Base-by-base conservation (phyloP, 2,329 filamentous ascomycete species). In the Aspergillus fischeri region DNA sequence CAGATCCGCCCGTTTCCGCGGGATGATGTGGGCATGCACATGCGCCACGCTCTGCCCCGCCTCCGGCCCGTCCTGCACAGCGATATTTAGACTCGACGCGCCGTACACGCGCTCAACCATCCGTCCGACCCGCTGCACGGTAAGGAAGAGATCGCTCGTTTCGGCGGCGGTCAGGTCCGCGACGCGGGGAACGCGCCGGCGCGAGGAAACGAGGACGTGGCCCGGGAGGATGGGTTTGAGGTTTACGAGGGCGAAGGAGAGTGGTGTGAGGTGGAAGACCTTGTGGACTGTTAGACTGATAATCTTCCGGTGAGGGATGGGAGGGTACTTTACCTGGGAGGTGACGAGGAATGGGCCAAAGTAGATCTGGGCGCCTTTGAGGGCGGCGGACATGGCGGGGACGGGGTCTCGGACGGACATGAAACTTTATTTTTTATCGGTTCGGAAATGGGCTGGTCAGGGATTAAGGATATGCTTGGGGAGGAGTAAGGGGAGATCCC, bases 21-120 rank as follows among this genome's bases (percentile, higher is more conserved):
- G 92, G 54, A 97, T 93, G 51, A 97, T 84, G 77, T 99, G 94
- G 27, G 92, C 89, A 76, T 99, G 94, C 14, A 97, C 86, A 76
- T 99, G 94, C 8, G 91, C 82, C 48, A 99, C 93, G 56, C 91
- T 96, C 82, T 99, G 94, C 0, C 94, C 94, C 1, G 94, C 91
- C 58, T 92, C 91, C 32, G 81, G 78, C 21, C 94, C 94, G 73
- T 99, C 94, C 73, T 99, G 94, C n/a, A 99, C 83, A 0, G 93
- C 92, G 51, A 99, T 87, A 70, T 96, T 97, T 77, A 97, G 88
- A 58, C 90, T 89, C 9, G 90, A 86, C 5, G 86, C 88, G 35
- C 81, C 70, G 71, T 83, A 82, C 60, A 86, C 73, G 29, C 79
- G 78, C 67, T 83, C 78, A 7, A 97, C 82, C 78, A 95, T 92